Conservation (phyloP, 2,329 filamentous ascomycete genomes). For the Blastomyces gilchristii region DNA sequence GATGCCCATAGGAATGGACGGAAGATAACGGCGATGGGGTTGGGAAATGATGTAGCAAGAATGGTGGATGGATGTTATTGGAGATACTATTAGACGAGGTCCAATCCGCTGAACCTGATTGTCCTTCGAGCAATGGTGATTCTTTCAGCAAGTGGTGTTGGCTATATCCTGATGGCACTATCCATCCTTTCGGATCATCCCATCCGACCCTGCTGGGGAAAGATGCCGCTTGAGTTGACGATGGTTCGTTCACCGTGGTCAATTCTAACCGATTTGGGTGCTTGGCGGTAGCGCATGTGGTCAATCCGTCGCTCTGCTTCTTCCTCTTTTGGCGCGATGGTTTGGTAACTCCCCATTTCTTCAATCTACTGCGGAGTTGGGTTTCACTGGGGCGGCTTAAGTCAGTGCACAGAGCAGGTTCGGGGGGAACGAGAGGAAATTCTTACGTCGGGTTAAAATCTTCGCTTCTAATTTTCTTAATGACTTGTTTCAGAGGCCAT, state of each 20-base stretch:
- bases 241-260: not conserved
- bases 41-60: not conserved
- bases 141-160: conserved; percentile 1
- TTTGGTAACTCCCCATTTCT: conserved; percentile 38
- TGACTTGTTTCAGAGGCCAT: conserved; percentile 38
- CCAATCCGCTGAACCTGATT: not conserved
- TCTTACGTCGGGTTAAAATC: conserved; percentile 36
- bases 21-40: not conserved
- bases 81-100: not conserved
- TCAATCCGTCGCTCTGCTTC: conserved; percentile 8
- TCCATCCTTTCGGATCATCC: conserved; percentile 1
- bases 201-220: not conserved
- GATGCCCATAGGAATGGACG: conserved; percentile 1
- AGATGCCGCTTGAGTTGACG: not conserved
- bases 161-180: not conserved
- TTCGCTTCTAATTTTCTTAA: conserved; percentile 34
- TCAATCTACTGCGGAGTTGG: conserved; percentile 35
- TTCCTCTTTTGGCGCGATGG: conserved; percentile 36
- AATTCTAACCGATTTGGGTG: conserved; percentile 1
- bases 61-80: not conserved
- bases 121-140: conserved; percentile 3
- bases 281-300: not conserved
- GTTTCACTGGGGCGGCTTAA: conserved; percentile 27
- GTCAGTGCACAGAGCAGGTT: not conserved
- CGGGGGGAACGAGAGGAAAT: conserved; percentile 3